A percentile compares a stretch with the other conserved stretches of the same genome.
These are phyloP conservation scores for Alternaria sp. DNA, from an alignment of 2,329 filamentous ascomycete genomes.

Conservation along the genomic window DNA sequence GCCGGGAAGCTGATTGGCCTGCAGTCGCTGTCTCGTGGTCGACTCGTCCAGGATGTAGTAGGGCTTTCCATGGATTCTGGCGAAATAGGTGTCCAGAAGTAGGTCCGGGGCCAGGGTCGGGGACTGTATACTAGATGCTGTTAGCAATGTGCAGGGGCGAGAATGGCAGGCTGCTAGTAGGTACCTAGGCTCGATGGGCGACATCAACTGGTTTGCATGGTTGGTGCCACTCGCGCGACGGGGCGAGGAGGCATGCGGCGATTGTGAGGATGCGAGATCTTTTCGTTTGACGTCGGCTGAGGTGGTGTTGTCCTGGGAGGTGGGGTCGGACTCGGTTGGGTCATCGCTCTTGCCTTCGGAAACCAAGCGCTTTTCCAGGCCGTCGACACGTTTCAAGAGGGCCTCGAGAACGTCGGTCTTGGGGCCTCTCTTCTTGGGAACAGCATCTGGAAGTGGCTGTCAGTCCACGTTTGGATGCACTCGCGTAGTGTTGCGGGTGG, in stretches of 20 bases:
- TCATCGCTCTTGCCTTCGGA: slow-evolving; percentile 56
- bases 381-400: slow-evolving; percentile 82
- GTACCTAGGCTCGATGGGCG: slow-evolving; percentile 48
- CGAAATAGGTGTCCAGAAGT: slow-evolving; percentile 80
- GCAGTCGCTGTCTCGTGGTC: slow-evolving; percentile 73
- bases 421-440: slow-evolving; percentile 87
- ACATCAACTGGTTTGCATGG: slow-evolving; percentile 44
- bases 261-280: slow-evolving; percentile 25
- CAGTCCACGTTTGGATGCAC: slow-evolving; percentile 16
- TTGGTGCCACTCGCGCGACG: slow-evolving; percentile 28
- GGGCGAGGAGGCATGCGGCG: slow-evolving; percentile 35
- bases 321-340: slow-evolving; percentile 34
- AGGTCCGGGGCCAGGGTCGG: slow-evolving; percentile 63
- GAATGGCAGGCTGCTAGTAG: slow-evolving; percentile 12
- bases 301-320: slow-evolving; percentile 16
- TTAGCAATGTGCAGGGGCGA: slow-evolving; percentile 18
- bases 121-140: slow-evolving; percentile 44
- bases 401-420: slow-evolving; percentile 91
- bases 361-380: slow-evolving; percentile 79
- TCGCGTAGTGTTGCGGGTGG: slow-evolving; percentile 5
- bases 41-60: slow-evolving; percentile 83
- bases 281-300: slow-evolving; percentile 27
- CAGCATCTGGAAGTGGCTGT: slow-evolving; percentile 67
- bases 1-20: slow-evolving; percentile 67
- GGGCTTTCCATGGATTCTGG: slow-evolving; percentile 79